A percentile compares a stretch with the other conserved stretches of the same genome.
phyloP scores from a whole-genome alignment of 805 yeast species.

The Nakazawaea ishiwadae region DNA sequence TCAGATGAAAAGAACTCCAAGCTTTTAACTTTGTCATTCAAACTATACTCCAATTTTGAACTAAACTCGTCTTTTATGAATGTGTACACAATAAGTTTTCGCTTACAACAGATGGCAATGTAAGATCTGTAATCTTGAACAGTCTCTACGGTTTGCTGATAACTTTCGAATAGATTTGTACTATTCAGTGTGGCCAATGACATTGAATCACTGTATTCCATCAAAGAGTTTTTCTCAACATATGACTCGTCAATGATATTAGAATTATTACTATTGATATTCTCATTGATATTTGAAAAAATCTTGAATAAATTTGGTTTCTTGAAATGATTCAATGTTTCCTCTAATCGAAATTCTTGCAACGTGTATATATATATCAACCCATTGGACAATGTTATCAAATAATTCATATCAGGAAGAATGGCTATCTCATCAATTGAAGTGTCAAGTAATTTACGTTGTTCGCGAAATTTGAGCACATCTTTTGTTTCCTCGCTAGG shows the following conservation, averaged over 20 bases:
- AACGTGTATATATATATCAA: constrained; percentile 27
- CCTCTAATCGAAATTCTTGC: constrained; percentile 24
- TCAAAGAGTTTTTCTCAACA: constrained; percentile 2
- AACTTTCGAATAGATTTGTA: constrained; percentile 11
- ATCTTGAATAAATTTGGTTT: constrained; percentile 25
- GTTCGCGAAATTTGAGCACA: not conserved
- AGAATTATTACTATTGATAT: constrained; percentile 3
- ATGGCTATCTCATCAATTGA: constrained; percentile 28
- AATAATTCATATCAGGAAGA: constrained; percentile 25
- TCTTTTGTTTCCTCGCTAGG: not conserved
- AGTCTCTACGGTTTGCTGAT: not conserved
- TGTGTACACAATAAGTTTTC: constrained; percentile 19
- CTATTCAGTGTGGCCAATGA: constrained; percentile 25
- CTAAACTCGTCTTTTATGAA: constrained; percentile 20
- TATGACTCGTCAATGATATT: constrained; percentile 9
- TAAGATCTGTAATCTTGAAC: constrained; percentile 13
- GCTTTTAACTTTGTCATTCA: constrained; percentile 20
- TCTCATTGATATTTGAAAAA: constrained; percentile 18
- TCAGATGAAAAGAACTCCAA: constrained; percentile 22
- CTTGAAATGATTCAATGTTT: constrained; percentile 27
- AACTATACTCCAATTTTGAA: constrained; percentile 20
- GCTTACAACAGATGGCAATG: constrained; percentile 16
- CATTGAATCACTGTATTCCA: constrained; percentile 23
- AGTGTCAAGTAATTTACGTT: constrained; percentile 7
- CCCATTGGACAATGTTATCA: constrained; percentile 26